phyloP scores from a whole-genome alignment of 2,329 filamentous ascomycete genomes.

The Akanthomyces uredinophilus region DNA sequence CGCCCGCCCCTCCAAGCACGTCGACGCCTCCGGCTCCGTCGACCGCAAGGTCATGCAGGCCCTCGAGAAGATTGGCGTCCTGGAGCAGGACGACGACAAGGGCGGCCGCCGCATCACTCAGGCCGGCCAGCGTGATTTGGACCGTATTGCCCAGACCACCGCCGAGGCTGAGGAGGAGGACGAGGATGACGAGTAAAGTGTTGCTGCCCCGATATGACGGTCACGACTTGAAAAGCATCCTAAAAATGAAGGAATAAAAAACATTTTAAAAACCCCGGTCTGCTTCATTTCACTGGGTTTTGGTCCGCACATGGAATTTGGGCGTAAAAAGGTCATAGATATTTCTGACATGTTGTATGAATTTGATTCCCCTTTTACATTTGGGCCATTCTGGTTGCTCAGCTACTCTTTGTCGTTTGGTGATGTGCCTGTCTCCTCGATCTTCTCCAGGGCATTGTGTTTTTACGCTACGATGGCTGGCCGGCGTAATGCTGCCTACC shows the following conservation, averaged over 20 bases:
- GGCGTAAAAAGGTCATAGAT: slow-evolving; percentile 15
- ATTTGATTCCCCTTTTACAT: slow-evolving; percentile 15
- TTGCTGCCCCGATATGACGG: background rate
- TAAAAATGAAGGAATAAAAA: background rate
- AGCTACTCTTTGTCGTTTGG: slow-evolving; percentile 4
- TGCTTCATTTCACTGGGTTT: slow-evolving; percentile 4
- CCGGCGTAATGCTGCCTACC: too few relatives aligned
- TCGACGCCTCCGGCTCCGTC: slow-evolving; percentile 89
- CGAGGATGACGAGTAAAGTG: slow-evolving; percentile 60
- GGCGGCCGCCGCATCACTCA: slow-evolving; percentile 98
- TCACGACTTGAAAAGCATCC: background rate
- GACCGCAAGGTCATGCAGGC: slow-evolving; percentile 97
- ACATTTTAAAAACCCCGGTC: background rate
- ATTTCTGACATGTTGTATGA: slow-evolving; percentile 14
- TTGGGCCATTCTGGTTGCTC: slow-evolving; percentile 12
- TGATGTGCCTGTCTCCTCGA: background rate
- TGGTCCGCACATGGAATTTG: slow-evolving; percentile 13
- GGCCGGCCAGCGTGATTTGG: slow-evolving; percentile 97
- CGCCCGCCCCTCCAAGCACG: slow-evolving; percentile 84
- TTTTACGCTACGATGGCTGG: too few relatives aligned
- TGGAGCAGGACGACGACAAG: slow-evolving; percentile 98
- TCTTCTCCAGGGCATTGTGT: too few relatives aligned
- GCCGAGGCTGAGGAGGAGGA: slow-evolving; percentile 66
- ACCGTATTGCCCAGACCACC: slow-evolving; percentile 83
- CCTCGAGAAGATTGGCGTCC: slow-evolving; percentile 97